Conservation (phyloP, 345 rosid species). For the Hevea brasiliensis region DNA sequence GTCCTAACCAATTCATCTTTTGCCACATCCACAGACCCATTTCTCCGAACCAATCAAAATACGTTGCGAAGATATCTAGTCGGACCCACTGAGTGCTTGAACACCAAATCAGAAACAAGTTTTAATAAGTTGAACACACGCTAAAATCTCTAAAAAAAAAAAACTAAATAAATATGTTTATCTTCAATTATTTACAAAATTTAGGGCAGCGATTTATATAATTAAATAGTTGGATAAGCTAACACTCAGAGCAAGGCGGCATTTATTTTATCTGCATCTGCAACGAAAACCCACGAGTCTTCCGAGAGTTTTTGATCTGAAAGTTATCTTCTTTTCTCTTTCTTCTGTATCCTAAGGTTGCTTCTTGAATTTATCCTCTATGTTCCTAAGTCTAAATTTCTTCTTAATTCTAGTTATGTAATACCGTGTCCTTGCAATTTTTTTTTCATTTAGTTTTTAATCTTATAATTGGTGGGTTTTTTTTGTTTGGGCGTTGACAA, state of each 20-base stretch:
- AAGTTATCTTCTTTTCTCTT: background rate
- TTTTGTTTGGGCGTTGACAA: background rate
- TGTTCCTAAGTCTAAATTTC: background rate
- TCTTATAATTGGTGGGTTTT: background rate
- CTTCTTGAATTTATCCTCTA: background rate
- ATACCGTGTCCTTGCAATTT: background rate
- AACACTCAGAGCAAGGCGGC: background rate
- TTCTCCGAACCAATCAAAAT: background rate
- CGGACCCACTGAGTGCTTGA: background rate
- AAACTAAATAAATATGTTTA: background rate
- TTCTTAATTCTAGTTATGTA: background rate
- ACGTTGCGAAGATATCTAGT: too few species aligned
- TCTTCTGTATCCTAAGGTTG: background rate
- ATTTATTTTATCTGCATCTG: background rate
- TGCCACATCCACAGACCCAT: background rate
- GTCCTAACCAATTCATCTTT: background rate
- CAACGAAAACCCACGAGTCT: constrained; percentile 1
- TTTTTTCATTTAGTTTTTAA: background rate
- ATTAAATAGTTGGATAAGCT: background rate
- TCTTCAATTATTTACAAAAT: constrained; percentile 1
- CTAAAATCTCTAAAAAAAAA: background rate
- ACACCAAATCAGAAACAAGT: background rate
- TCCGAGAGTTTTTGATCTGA: constrained; percentile 10
- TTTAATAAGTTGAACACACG: background rate
- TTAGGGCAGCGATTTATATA: background rate